Base-by-base conservation (phyloP, 2,329 filamentous ascomycete species). In the Venturia effusa region DNA sequence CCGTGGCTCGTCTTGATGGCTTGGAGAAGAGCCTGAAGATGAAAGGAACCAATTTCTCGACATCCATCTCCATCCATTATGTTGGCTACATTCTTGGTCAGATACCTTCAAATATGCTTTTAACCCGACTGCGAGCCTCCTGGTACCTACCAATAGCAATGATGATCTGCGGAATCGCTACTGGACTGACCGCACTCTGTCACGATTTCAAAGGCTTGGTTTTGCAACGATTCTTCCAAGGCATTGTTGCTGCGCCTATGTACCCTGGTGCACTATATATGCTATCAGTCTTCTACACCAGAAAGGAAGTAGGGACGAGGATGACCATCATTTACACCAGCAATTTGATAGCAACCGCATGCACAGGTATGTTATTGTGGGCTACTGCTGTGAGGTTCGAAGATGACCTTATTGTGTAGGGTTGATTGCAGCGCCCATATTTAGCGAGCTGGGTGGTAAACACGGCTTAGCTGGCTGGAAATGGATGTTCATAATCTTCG, bases 11-110 rank as follows among this genome's bases (percentile, higher is more conserved):
- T 6, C 76, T 89, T 62, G 83, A 84, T 70, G 83, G 85, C 17
- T 76, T 89, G 10, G 81, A 87, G 64, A 74, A 77, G 0, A 85
- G 88, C 63, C 75, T 87, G 19, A 69, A 75, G 1, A 77, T 87
- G 64, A 71, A 72, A 63, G 73, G 82, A 66, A 78, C 78, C 1
- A 74, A 88, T 71, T 88, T 87, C 69, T 80, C 82, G 43, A 84
- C 83, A 0, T 84, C 83, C 64, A 75, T 86, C 59, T 81, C 78
- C 61, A 86, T 88, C 65, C 75, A 87, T 59, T 87, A 87, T 71
- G 78, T 83, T 0, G 84, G 84, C 5, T 87, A 87, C 66, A 80
- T 84, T 0, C 74, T 86, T 60, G 79, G 78, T 1, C 74, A 81
- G 64, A 75, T 82, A 17, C 80, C 80, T 0, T 78, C 74, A 48